These are phyloP conservation scores for Hygrophorus pudorinus DNA, from an alignment of 768 basidiomycete genomes.

Conservation along the genomic window DNA sequence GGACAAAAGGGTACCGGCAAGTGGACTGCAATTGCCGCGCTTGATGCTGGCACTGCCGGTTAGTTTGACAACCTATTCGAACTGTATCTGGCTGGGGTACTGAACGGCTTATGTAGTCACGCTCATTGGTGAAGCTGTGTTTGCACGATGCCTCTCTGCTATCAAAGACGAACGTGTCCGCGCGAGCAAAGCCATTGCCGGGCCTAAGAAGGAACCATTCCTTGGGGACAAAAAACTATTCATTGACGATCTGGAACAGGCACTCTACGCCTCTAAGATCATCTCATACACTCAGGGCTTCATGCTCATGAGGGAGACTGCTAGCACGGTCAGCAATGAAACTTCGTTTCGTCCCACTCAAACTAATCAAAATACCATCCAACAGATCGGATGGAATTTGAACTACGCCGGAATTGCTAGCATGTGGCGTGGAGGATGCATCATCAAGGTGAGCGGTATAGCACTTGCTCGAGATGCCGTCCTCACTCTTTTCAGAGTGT, in stretches of 20 bases:
- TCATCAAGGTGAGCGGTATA: constrained; percentile 67
- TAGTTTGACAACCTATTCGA: constrained; percentile 16
- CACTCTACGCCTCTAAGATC: constrained; percentile 98
- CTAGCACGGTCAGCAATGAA: constrained; percentile 59
- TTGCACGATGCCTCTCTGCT: constrained; percentile 94
- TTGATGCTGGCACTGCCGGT: constrained; percentile 88
- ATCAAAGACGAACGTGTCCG: constrained; percentile 94
- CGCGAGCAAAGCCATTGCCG: constrained; percentile 84
- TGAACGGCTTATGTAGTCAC: constrained; percentile 53
- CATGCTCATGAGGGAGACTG: constrained; percentile 98
- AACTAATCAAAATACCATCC: neutral
- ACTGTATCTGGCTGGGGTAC: constrained; percentile 2
- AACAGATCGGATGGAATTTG: constrained; percentile 74
- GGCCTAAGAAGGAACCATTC: constrained; percentile 90
- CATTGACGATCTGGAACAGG: constrained; percentile 98
- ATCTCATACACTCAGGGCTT: constrained; percentile 99
- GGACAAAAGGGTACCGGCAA: constrained; percentile 99
- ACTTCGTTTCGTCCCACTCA: neutral
- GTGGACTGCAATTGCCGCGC: constrained; percentile 97
- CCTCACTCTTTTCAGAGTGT: constrained; percentile 46
- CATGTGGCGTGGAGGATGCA: constrained; percentile 99
- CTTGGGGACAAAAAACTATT: constrained; percentile 97
- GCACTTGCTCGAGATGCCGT: neutral
- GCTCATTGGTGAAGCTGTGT: constrained; percentile 98
- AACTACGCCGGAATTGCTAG: constrained; percentile 97